phyloP scores from a whole-genome alignment of 192 early-diverging fungal genomes.

The Backusella australiensis region DNA sequence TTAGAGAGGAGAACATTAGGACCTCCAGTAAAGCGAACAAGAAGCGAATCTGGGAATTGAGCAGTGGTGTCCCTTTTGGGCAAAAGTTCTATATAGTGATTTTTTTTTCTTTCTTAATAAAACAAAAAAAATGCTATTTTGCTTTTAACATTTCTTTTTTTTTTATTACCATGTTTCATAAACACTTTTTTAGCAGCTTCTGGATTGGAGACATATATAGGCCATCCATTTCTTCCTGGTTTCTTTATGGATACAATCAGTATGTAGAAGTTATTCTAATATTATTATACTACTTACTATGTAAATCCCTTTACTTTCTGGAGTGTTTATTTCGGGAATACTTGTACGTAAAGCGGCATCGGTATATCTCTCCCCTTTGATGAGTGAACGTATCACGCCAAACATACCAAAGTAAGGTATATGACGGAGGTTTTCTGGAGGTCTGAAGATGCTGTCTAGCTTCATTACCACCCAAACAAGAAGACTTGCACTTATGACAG shows the following conservation, averaged over 20 bases:
- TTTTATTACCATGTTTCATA: background rate
- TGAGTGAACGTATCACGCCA: background rate
- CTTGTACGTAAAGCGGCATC: too few relatives aligned
- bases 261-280: background rate
- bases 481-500: too few relatives aligned
- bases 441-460: background rate
- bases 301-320: background rate
- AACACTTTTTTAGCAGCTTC: background rate
- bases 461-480: too few relatives aligned
- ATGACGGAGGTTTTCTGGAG: background rate
- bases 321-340: background rate
- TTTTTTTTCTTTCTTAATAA: too few relatives aligned
- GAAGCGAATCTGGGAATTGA: background rate
- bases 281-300: background rate
- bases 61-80: background rate
- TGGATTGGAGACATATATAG: background rate
- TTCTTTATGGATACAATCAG: background rate
- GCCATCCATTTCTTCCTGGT: background rate
- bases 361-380: background rate
- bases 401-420: background rate
- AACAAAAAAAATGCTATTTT: background rate
- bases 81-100: background rate
- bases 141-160: background rate
- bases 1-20: slow-evolving; percentile 11
- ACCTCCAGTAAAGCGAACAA: background rate